Base-by-base conservation (phyloP, 1,139 yeast species). In the Yamadazyma diddensiae region DNA sequence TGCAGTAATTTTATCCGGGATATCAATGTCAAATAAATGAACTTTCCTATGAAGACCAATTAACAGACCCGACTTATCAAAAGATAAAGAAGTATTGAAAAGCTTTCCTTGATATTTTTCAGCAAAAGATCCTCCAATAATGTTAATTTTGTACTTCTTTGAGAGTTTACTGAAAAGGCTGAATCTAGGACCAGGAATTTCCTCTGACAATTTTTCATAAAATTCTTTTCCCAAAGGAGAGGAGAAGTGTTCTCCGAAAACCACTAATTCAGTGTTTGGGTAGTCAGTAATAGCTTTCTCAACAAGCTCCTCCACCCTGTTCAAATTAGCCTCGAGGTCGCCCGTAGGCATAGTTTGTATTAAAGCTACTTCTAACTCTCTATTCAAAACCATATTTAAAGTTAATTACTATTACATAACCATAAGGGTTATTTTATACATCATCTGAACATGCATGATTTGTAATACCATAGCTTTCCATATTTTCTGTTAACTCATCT, bases 1-100 rank as follows among this genome's bases (percentile, higher is more conserved):
- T 43, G 85, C 54, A 9, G 81, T 75, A 6, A 82, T 81, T 0
- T 84, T 86, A 41, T 75, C 67, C 35, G 78, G 73, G 26, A 86
- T 79, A 39, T 82, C 83, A 11, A 85, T 94, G 50, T 87, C 95
- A 55, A 87, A 88, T 11, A 88, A 56, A 55, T 88, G 96, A 18
- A 87, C 53, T 52, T 88, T 88, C 48, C 84, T 90, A 54, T 88
- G 88, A 29, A 80, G 59, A 24, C 82, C 75, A 8, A 68, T 55
- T 21, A 86, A 65, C 14, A 72, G 62, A 1, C 96, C 96, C 1
- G 57, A 39, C 5, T 73, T 62, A 39, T 75, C 65, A 28, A 87
- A 53, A 6, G 54, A 47, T 34, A 54, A 39, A 14, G 55, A 50
- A 4, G 59, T 54, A 35, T 55, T 55, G 43, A 41, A 55, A 33